phyloP scores from a whole-genome alignment of 1,139 yeast species.

The Kodamaea sp. region DNA sequence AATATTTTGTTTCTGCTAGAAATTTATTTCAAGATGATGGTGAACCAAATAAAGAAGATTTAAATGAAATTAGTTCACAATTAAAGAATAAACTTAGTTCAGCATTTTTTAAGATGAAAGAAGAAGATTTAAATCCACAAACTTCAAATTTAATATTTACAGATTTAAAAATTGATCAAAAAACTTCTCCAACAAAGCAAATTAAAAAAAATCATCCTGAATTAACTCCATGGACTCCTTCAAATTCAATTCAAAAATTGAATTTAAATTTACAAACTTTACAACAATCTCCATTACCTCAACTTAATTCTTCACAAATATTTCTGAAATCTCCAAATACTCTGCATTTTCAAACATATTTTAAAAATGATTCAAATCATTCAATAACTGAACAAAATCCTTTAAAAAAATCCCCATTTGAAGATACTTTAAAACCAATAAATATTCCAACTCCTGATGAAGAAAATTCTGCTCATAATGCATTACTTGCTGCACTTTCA shows the following conservation, averaged over 20 bases:
- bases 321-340: slow-evolving; percentile 10
- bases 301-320: slow-evolving; percentile 10
- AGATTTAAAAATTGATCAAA: slow-evolving; percentile 28
- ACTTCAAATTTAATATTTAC: slow-evolving; percentile 30
- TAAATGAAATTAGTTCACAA: slow-evolving; percentile 39
- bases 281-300: slow-evolving; percentile 31
- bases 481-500: slow-evolving; percentile 39
- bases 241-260: slow-evolving; percentile 23
- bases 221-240: slow-evolving; percentile 21
- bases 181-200: slow-evolving; percentile 31
- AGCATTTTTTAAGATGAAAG: slow-evolving; percentile 38
- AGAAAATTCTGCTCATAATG: slow-evolving; percentile 44
- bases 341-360: slow-evolving; percentile 6
- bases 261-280: slow-evolving; percentile 40
- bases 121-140: slow-evolving; percentile 19
- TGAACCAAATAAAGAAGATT: slow-evolving; percentile 26
- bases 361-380: slow-evolving; percentile 5
- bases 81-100: slow-evolving; percentile 36
- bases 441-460: slow-evolving; percentile 34
- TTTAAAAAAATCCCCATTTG: slow-evolving; percentile 25
- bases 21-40: slow-evolving; percentile 22
- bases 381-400: slow-evolving; percentile 9
- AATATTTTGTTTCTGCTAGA: slow-evolving; percentile 41
- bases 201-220: slow-evolving; percentile 5
- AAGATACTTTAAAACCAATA: slow-evolving; percentile 10